Evolutionary conservation across 257 asterid genomes (phyloP).

Genomic region (Echites panduratus): DNA sequence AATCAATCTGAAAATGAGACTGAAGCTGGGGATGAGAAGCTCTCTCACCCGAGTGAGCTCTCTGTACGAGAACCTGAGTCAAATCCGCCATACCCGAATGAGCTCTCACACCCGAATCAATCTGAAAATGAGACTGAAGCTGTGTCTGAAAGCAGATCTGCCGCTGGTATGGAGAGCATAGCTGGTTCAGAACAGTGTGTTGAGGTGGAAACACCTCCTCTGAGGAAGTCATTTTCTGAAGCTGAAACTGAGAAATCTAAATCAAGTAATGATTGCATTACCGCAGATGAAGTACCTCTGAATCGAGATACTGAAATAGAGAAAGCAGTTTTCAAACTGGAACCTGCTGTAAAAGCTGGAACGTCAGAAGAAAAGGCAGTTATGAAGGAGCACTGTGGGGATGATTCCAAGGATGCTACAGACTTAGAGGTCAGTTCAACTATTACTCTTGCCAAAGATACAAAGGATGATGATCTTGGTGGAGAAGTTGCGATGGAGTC

Average conservation of each 20-base stretch:
- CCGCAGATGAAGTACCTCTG: slow-evolving; percentile 8
- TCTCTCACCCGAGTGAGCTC: background rate
- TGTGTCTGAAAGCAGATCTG: background rate
- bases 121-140: no score
- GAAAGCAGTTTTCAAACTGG: slow-evolving; percentile 11
- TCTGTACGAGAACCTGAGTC: no score
- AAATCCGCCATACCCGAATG: no score
- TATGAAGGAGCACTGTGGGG: slow-evolving; percentile 12
- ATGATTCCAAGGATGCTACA: slow-evolving; percentile 7
- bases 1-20: background rate
- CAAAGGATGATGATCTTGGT: slow-evolving; percentile 6
- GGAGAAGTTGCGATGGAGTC: slow-evolving; percentile 4
- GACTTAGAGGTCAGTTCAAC: background rate
- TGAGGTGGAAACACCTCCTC: background rate
- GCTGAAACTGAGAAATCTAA: slow-evolving; percentile 4
- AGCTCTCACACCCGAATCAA: no score
- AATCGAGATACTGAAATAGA: slow-evolving; percentile 10
- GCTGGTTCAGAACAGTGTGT: background rate
- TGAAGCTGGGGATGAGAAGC: background rate
- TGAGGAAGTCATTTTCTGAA: slow-evolving; percentile 5
- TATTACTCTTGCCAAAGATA: slow-evolving; percentile 1
- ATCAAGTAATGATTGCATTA: background rate
- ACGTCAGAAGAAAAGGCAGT: slow-evolving; percentile 8
- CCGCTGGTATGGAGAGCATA: background rate
- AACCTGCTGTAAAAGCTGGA: background rate